Conservation (phyloP, 768 basidiomycete genomes). For the Leccinum rimulosum region DNA sequence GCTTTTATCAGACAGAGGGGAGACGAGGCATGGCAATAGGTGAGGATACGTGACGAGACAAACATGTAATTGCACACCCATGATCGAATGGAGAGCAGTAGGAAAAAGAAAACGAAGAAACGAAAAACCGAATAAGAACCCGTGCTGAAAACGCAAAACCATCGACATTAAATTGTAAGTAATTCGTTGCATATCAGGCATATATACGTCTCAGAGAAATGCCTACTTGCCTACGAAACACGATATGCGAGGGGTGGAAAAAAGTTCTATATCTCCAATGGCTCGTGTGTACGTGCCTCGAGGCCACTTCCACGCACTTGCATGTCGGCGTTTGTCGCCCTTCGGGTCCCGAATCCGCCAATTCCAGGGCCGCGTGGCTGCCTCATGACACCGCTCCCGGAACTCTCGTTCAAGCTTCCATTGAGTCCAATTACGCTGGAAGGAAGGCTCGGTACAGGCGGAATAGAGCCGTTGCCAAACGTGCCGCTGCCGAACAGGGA, state of each 20-base stretch:
- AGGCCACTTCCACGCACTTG: slow-evolving; percentile 62
- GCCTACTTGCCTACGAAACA: slow-evolving; percentile 21
- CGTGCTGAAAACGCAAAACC: slow-evolving; percentile 11
- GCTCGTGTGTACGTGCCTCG: slow-evolving; percentile 84
- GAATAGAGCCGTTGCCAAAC: slow-evolving; percentile 43
- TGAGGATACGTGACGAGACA: slow-evolving; percentile 5
- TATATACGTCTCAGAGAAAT: slow-evolving; percentile 21
- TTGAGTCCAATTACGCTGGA: slow-evolving; percentile 49
- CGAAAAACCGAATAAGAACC: background rate
- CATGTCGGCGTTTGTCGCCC: slow-evolving; percentile 36
- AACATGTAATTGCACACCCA: slow-evolving; percentile 13
- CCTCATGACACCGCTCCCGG: slow-evolving; percentile 58
- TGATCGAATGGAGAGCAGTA: slow-evolving; percentile 18
- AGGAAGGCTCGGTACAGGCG: slow-evolving; percentile 80
- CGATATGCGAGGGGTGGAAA: background rate
- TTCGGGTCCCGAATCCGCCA: slow-evolving; percentile 67
- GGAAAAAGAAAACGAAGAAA: background rate
- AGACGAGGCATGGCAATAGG: background rate
- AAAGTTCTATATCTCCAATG: slow-evolving; percentile 66
- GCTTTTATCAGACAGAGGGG: slow-evolving; percentile 14
- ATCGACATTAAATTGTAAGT: slow-evolving; percentile 23
- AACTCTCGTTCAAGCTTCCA: slow-evolving; percentile 39
- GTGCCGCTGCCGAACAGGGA: slow-evolving; percentile 55
- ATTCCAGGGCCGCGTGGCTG: slow-evolving; percentile 84
- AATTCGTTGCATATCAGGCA: slow-evolving; percentile 24